Conservation (phyloP, 2,329 filamentous ascomycete species). For the Venturia effusa region DNA sequence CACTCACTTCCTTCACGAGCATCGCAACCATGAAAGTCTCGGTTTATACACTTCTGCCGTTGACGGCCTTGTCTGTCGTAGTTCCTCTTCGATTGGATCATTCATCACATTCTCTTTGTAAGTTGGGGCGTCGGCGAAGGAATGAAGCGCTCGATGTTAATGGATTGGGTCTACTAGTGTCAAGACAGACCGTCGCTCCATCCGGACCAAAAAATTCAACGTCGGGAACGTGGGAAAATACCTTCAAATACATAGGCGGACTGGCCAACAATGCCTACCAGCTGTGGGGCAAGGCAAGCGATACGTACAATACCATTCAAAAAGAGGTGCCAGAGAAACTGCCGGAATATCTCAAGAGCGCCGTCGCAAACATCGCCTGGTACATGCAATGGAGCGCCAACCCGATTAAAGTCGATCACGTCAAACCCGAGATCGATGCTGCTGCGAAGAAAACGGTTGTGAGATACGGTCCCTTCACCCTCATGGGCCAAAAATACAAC, state of each 20-base stretch:
- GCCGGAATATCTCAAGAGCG: background rate
- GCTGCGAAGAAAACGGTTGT: background rate
- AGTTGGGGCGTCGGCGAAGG: background rate
- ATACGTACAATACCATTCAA: background rate
- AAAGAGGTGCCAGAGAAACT: background rate
- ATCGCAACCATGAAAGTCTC: slow-evolving; percentile 1
- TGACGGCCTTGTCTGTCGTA: background rate
- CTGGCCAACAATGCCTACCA: background rate
- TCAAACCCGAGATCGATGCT: background rate
- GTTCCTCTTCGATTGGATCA: background rate
- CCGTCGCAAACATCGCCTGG: background rate
- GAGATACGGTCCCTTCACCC: slow-evolving; percentile 4
- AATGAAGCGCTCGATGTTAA: background rate
- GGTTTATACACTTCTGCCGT: background rate
- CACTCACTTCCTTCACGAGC: background rate
- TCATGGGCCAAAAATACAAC: slow-evolving; percentile 5
- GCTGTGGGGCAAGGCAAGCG: background rate
- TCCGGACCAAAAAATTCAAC: background rate
- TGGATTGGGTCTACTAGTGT: background rate
- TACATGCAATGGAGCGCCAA: slow-evolving; percentile 6
- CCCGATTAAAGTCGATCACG: background rate
- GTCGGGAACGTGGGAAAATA: background rate
- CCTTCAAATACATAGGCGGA: background rate
- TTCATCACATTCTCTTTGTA: background rate
- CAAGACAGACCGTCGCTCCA: slow-evolving; percentile 1